Conservation (phyloP, 768 basidiomycete genomes). For the Strobilomyces dryophilus region DNA sequence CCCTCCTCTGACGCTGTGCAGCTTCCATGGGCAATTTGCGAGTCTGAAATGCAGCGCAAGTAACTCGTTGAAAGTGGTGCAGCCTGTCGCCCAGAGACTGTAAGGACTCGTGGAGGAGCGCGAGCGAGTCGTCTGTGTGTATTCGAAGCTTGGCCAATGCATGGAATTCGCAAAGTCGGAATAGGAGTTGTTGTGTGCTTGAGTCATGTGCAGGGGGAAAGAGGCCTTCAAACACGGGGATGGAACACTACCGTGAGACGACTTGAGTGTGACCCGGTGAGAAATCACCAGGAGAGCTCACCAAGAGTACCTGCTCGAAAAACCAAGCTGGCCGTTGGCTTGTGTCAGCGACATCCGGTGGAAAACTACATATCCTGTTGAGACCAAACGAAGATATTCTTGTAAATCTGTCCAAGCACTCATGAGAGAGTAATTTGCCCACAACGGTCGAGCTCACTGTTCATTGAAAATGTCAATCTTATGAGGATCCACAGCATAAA, state of each 20-base stretch:
- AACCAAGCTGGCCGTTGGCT: no score
- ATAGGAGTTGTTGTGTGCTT: background rate
- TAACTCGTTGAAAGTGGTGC: background rate
- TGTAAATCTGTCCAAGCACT: no score
- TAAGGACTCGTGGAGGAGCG: background rate
- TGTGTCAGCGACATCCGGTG: no score
- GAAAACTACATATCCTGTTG: no score
- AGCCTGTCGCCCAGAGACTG: background rate
- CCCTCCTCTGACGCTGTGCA: background rate
- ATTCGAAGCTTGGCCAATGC: background rate
- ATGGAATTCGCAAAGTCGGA: background rate
- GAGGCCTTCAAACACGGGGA: background rate
- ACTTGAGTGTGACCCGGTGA: background rate
- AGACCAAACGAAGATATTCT: no score
- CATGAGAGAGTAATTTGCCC: no score
- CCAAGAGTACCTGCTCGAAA: no score
- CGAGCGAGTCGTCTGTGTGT: background rate
- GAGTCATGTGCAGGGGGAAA: background rate
- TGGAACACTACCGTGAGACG: background rate
- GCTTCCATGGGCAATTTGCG: background rate
- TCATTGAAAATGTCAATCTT: no score
- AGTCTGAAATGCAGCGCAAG: background rate
- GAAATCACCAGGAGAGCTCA: background rate
- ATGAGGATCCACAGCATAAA: no score
- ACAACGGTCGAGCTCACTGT: no score